Evolutionary conservation across 2,329 filamentous ascomycete species (phyloP).

Genomic region (Aspergillus hiratsukae): DNA sequence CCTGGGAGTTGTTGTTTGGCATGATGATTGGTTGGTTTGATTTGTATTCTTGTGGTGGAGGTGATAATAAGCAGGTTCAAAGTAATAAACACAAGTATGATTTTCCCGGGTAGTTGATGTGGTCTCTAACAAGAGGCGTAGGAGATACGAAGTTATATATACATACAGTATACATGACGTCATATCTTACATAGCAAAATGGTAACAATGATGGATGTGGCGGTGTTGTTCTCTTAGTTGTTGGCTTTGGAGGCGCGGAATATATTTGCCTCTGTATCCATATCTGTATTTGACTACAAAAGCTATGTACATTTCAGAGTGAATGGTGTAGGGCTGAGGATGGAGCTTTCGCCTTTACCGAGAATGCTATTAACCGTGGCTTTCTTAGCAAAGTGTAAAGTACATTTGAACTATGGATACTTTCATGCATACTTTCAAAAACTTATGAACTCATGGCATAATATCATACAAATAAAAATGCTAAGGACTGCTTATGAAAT

Average conservation of each 20-base stretch:
- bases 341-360: no score
- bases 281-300: no score
- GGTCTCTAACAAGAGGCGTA: background rate
- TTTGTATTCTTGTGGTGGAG: background rate
- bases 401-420: no score
- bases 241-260: background rate
- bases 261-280: no score
- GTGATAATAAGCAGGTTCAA: background rate
- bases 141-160: background rate
- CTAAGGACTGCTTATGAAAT: background rate
- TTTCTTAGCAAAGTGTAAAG: no score
- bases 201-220: background rate
- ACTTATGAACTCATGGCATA: no score
- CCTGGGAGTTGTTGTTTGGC: constrained; percentile 13
- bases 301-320: no score
- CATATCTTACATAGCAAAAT: background rate
- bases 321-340: no score
- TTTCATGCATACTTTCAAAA: no score
- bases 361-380: no score
- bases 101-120: background rate
- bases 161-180: background rate
- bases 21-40: background rate
- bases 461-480: background rate
- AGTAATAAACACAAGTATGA: background rate
- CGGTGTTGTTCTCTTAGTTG: background rate